Conservation (phyloP, 345 rosid genomes). For the Pistacia integerrima region DNA sequence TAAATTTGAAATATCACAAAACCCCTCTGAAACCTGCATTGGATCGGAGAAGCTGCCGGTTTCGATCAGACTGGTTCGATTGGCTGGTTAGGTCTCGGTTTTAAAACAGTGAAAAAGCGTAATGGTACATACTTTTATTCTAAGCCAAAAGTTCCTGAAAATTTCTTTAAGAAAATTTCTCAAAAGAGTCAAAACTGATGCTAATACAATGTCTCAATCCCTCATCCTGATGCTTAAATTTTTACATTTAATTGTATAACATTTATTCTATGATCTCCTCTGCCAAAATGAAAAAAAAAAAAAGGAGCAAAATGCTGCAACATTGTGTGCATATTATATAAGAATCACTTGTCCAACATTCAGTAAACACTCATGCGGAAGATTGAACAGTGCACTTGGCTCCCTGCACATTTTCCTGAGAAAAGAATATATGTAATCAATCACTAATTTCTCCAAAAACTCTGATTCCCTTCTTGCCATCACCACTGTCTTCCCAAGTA, state of each 20-base stretch:
- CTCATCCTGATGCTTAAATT: not conserved
- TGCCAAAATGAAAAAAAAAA: not conserved
- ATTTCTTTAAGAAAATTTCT: not conserved
- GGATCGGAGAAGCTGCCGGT: too few species aligned
- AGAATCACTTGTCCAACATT: conserved; percentile 34
- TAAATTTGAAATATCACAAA: too few species aligned
- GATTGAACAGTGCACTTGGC: conserved; percentile 23
- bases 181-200: not conserved
- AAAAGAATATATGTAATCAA: conserved; percentile 31
- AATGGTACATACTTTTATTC: too few species aligned
- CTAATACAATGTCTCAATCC: not conserved
- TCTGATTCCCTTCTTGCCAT: conserved; percentile 28
- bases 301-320: not conserved
- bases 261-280: too few species aligned
- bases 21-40: too few species aligned
- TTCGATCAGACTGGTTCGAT: too few species aligned
- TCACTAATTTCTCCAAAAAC: conserved; percentile 23
- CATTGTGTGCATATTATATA: conserved; percentile 10
- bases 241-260: too few species aligned
- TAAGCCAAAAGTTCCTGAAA: not conserved
- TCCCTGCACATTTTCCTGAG: conserved; percentile 34
- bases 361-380: conserved; percentile 32
- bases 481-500: conserved; percentile 28
- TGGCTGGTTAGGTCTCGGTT: too few species aligned
- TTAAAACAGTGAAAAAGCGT: too few species aligned